These are phyloP conservation scores for Oryza longistaminata DNA, from an alignment of 176 grass and related monocot genomes.

Conservation along the genomic window DNA sequence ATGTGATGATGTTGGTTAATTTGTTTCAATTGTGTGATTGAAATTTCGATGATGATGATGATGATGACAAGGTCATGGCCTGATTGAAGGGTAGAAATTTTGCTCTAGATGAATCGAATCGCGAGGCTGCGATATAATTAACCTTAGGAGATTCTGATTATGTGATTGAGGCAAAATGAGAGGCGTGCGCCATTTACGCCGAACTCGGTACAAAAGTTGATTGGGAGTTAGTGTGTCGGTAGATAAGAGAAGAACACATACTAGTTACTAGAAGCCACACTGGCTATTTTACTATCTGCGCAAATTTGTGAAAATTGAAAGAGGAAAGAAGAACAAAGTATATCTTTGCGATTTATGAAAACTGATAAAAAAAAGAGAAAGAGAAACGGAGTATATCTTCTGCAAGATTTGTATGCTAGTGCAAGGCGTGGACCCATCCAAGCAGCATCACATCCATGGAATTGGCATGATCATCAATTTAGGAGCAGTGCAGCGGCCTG, in stretches of 20 bases:
- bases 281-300: neutral
- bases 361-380: neutral
- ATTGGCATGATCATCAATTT: conserved; percentile 27
- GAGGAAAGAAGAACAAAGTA: neutral
- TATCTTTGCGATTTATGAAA: neutral
- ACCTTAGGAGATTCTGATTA: neutral
- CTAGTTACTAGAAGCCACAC: neutral
- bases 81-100: neutral
- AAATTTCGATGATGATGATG: neutral
- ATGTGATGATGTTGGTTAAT: neutral
- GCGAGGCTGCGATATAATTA: neutral
- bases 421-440: neutral
- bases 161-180: neutral
- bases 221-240: neutral
- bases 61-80: neutral
- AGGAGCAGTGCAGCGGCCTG: neutral
- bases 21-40: neutral
- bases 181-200: neutral
- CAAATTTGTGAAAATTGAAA: neutral
- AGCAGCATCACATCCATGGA: conserved; percentile 21
- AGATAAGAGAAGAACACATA: neutral
- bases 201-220: neutral
- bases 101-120: neutral
- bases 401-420: neutral
- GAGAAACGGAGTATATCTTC: neutral